A percentile compares a stretch with the other conserved stretches of the same genome.
Evolutionary conservation across 192 early-diverging fungal genomes (phyloP).

Genomic region (Rhizophagus clarus): DNA sequence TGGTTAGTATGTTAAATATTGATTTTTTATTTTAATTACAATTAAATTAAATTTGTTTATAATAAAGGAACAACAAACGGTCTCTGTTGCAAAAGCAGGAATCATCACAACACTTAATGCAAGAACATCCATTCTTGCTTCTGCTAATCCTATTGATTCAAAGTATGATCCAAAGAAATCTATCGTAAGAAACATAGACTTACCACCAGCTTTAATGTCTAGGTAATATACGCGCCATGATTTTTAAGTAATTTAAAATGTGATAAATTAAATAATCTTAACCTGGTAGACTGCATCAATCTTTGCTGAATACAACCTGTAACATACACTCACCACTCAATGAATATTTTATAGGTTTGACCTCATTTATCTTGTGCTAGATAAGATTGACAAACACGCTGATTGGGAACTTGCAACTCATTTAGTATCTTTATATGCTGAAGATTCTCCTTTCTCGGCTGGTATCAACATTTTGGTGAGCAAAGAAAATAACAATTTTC

Average conservation of each 20-base stretch:
- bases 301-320: no score
- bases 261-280: background rate
- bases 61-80: constrained; percentile 90
- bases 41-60: constrained; percentile 4
- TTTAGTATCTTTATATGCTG: constrained; percentile 84
- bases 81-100: constrained; percentile 98
- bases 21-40: constrained; percentile 6
- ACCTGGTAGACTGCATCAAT: no score
- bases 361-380: constrained; percentile 88
- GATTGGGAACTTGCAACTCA: constrained; percentile 90
- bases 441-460: constrained; percentile 54
- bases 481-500: background rate
- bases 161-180: constrained; percentile 83
- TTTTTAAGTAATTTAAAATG: background rate
- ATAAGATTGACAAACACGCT: constrained; percentile 82
- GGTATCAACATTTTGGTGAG: constrained; percentile 47
- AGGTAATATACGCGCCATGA: constrained; percentile 47
- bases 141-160: constrained; percentile 92
- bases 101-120: constrained; percentile 98
- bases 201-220: constrained; percentile 92
- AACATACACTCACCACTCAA: no score
- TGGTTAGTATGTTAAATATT: constrained; percentile 54
- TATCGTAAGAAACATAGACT: constrained; percentile 85
- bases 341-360: constrained; percentile 78
- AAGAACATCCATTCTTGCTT: constrained; percentile 91